Evolutionary conservation across 2,329 filamentous ascomycete genomes (phyloP), one percentile per base, ranked within the genome.

Genomic region (Cercospora sp.): DNA sequence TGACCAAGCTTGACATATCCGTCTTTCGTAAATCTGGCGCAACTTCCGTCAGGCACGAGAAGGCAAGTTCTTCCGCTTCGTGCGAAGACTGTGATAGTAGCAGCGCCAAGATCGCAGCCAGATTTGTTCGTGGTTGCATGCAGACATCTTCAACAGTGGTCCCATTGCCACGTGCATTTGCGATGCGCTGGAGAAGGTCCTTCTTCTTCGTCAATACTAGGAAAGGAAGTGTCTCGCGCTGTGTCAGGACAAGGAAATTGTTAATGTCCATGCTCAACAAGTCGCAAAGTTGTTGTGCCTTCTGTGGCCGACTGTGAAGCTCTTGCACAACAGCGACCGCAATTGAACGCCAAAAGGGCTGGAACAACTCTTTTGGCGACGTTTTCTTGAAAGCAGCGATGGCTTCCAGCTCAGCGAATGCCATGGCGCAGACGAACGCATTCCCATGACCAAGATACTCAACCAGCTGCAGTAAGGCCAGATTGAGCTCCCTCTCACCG

Each of bases 401-500:
- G 69, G 88, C 89, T 21, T 91, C 84, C 69, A 91, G 88, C 81
- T 97, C 94, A 72, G 91, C 91, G 77, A 93, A 95, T 3, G 94
- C 92, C 71, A 93, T 87, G 4, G 90, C 91, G 63, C 90, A 92
- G 8, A 97, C 84, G 34, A 97, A 86, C 45, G 88, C 87, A 77
- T 96, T 97, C 51, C 87, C 84, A 80, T 95, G 91, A 7, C 94
- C 94, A 8, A 98, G 84, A 76, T 95, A 97, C 67, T 97, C 91
- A 8, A 97, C 85, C 6, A 98, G 85, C 72, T 91, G 89, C 66
- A 97, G 85, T 32, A 99, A 83, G 24, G 95, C 90, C 63, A 97
- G 87, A 73, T 95, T 95, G 65, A 97, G 86, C 77, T 97, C 93
- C 70, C 94, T 89, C 70, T 95, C 92, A 16, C 88, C 86, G 55